A percentile compares a stretch with the other conserved stretches of the same genome.
phyloP scores from a whole-genome alignment of 495 filamentous ascomycete species.

The Daldinia loculata region DNA sequence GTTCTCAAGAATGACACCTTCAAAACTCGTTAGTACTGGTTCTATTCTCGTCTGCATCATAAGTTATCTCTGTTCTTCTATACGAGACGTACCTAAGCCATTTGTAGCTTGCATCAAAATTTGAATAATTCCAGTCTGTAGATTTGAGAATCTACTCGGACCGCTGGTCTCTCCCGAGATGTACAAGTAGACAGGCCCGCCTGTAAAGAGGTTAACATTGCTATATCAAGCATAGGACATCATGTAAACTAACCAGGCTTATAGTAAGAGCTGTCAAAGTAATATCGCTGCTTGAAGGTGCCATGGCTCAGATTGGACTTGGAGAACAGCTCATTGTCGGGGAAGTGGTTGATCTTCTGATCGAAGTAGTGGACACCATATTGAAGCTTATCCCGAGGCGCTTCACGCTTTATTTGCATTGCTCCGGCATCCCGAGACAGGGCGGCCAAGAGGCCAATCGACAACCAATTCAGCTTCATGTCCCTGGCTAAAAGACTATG shows the following conservation, averaged over 20 bases:
- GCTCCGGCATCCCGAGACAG: slow-evolving; percentile 15
- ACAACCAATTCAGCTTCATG: slow-evolving; percentile 31
- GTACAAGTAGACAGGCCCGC: slow-evolving; percentile 58
- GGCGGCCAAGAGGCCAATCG: slow-evolving; percentile 25
- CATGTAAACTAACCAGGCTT: slow-evolving; percentile 46
- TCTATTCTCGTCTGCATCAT: neutral
- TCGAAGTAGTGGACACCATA: slow-evolving; percentile 42
- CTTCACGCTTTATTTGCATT: slow-evolving; percentile 26
- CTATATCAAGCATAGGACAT: neutral
- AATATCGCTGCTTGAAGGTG: slow-evolving; percentile 58
- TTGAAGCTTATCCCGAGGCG: slow-evolving; percentile 28
- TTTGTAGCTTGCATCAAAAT: slow-evolving; percentile 58
- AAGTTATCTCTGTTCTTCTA: neutral
- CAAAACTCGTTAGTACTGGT: slow-evolving; percentile 2
- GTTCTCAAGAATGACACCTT: slow-evolving; percentile 58
- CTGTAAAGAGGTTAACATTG: slow-evolving; percentile 25
- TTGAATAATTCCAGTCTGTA: slow-evolving; percentile 54
- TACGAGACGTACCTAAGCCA: slow-evolving; percentile 46
- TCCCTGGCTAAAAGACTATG: neutral
- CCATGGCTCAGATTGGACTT: slow-evolving; percentile 48
- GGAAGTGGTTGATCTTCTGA: slow-evolving; percentile 56
- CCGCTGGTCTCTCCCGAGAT: slow-evolving; percentile 55
- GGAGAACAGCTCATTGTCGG: slow-evolving; percentile 42
- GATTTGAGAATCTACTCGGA: slow-evolving; percentile 45
- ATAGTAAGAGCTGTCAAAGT: slow-evolving; percentile 57